These are phyloP conservation scores for Pichia scutulata DNA, from an alignment of 805 yeast genomes.

Conservation along the genomic window DNA sequence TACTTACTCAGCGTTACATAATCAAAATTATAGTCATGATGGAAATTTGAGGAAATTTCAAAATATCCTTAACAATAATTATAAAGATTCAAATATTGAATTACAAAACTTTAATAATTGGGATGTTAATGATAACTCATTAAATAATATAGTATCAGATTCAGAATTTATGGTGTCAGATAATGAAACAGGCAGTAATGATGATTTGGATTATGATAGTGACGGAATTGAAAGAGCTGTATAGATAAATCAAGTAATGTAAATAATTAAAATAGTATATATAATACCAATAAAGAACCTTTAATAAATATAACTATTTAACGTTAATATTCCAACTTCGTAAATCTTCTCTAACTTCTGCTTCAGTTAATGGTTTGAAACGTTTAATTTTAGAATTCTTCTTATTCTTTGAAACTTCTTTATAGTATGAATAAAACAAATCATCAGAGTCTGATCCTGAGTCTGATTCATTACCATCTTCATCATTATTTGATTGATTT, in stretches of 20 bases:
- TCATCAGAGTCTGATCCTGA: not conserved
- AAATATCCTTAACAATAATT: not conserved
- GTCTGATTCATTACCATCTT: not conserved
- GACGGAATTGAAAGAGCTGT: constrained; percentile 26
- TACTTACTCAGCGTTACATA: not conserved
- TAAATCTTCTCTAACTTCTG: constrained; percentile 29
- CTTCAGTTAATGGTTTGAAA: constrained; percentile 25
- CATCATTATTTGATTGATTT: not conserved
- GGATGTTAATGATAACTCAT: constrained; percentile 12
- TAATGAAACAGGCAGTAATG: constrained; percentile 2
- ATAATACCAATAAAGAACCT: no score
- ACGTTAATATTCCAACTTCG: constrained; percentile 32
- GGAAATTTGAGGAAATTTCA: constrained; percentile 7
- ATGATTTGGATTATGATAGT: constrained; percentile 17
- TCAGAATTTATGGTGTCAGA: not conserved
- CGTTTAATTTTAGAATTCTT: constrained; percentile 3
- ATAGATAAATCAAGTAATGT: not conserved
- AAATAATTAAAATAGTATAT: no score
- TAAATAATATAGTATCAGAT: not conserved
- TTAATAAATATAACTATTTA: not conserved
- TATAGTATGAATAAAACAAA: not conserved
- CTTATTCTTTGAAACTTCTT: not conserved
- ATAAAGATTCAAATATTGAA: not conserved
- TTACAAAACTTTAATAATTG: not conserved
- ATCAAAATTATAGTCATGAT: not conserved